These are phyloP conservation scores for Teunomyces panamensis DNA, from an alignment of 805 yeast species.

Conservation along the genomic window DNA sequence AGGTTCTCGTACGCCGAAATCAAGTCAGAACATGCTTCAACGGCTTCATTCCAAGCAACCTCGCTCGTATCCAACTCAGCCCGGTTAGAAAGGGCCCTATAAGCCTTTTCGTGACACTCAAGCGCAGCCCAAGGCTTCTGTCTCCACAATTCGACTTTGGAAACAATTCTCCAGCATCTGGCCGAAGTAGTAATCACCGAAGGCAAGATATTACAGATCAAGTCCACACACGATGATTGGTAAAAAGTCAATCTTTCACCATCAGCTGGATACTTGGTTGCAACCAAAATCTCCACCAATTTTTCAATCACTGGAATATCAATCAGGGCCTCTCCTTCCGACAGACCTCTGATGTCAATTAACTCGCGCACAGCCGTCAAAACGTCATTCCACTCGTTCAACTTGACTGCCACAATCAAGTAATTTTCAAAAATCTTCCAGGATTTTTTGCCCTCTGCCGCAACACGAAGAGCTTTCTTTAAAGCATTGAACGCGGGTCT, in stretches of 20 bases:
- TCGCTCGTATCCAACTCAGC: constrained; percentile 66
- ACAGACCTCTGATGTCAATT: constrained; percentile 53
- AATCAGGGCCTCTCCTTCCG: constrained; percentile 59
- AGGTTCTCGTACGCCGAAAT: constrained; percentile 82
- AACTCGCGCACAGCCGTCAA: constrained; percentile 68
- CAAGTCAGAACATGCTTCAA: constrained; percentile 72
- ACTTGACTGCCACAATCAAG: constrained; percentile 72
- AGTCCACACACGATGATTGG: constrained; percentile 67
- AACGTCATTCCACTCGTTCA: constrained; percentile 88
- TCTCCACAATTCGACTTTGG: constrained; percentile 85
- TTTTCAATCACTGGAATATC: constrained; percentile 76
- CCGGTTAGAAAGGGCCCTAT: constrained; percentile 61
- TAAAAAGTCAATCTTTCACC: constrained; percentile 49
- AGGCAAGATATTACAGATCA: constrained; percentile 69
- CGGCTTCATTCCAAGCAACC: constrained; percentile 70
- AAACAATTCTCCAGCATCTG: constrained; percentile 79
- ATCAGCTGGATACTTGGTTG: constrained; percentile 46
- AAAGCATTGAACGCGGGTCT: constrained; percentile 84
- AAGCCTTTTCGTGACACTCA: constrained; percentile 84
- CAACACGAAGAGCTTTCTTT: constrained; percentile 68
- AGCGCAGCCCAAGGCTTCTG: constrained; percentile 83
- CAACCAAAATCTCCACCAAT: constrained; percentile 61
- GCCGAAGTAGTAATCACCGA: constrained; percentile 62
- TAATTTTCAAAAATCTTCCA: constrained; percentile 94
- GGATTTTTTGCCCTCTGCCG: constrained; percentile 63